phyloP scores from a whole-genome alignment of 768 basidiomycete species.

The Hericium alpestre region DNA sequence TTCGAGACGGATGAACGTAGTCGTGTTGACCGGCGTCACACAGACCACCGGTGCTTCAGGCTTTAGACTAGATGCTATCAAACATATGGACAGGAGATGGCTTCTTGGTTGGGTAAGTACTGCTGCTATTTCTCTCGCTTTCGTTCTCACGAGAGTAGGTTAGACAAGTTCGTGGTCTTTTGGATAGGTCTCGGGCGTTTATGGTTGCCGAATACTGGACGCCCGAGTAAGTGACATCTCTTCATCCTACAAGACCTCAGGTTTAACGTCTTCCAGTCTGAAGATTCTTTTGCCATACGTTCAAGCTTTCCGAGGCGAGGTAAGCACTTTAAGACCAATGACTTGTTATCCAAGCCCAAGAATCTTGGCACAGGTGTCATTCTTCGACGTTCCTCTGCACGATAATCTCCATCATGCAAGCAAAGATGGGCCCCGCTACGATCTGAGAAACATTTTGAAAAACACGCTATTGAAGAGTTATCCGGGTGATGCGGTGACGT shows the following conservation, averaged over 20 bases:
- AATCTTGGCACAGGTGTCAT: conserved; percentile 47
- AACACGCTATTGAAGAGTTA: conserved; percentile 55
- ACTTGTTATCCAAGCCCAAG: background rate
- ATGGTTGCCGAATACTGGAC: conserved; percentile 78
- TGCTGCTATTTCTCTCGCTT: background rate
- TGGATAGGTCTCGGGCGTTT: conserved; percentile 46
- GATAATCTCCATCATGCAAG: conserved; percentile 75
- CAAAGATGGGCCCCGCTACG: conserved; percentile 52
- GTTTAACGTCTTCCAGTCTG: conserved; percentile 25
- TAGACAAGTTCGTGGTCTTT: conserved; percentile 34
- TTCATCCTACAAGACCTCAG: background rate
- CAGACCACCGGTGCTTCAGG: conserved; percentile 64
- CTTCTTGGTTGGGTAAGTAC: conserved; percentile 57
- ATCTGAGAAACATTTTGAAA: conserved; percentile 66
- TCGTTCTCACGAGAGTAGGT: conserved; percentile 36
- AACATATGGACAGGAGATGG: conserved; percentile 72
- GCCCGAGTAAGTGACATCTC: conserved; percentile 35
- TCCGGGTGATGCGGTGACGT: conserved; percentile 79
- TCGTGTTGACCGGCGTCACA: background rate
- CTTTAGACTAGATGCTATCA: conserved; percentile 85
- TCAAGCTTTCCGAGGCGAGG: conserved; percentile 54
- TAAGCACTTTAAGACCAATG: conserved; percentile 17
- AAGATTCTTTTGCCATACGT: conserved; percentile 47
- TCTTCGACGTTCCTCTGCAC: conserved; percentile 89
- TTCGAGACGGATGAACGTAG: background rate